Evolutionary conservation across 2,329 filamentous ascomycete species (phyloP).

Genomic region (Westerdykella sp.): DNA sequence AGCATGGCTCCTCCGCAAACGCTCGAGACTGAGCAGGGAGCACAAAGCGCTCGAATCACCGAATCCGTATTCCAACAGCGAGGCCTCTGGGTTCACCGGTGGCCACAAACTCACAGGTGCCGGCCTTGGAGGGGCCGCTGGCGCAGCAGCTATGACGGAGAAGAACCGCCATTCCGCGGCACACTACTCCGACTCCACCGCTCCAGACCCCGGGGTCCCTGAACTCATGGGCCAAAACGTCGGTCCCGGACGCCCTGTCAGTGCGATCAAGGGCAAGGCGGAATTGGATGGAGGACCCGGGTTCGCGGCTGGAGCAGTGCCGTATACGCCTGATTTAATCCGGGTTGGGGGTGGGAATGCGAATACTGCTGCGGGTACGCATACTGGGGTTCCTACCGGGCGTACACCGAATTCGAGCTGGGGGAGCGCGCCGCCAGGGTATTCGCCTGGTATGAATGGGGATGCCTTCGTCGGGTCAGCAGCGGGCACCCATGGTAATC

Average conservation of each 20-base stretch:
- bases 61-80: conserved; percentile 6
- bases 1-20: conserved; percentile 30
- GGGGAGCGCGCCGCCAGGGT: conserved; percentile 25
- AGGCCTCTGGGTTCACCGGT: conserved; percentile 15
- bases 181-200: neutral
- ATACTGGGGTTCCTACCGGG: neutral
- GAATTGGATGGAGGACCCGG: conserved; percentile 26
- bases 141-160: neutral
- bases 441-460: conserved; percentile 20
- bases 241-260: conserved; percentile 23
- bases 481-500: neutral
- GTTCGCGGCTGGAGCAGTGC: conserved; percentile 17
- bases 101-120: conserved; percentile 18
- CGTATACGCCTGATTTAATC: conserved; percentile 25
- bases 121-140: no score
- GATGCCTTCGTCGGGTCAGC: conserved; percentile 4
- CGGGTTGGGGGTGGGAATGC: conserved; percentile 27
- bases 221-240: conserved; percentile 27
- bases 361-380: neutral
- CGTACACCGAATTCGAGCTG: conserved; percentile 12
- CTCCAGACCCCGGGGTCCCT: conserved; percentile 12
- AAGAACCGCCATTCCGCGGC: neutral
- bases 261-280: conserved; percentile 22
- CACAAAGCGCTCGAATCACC: conserved; percentile 2
- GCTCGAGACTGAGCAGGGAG: conserved; percentile 14